Evolutionary conservation across 2,329 filamentous ascomycete genomes (phyloP).

Genomic region (Huntiella abstrusa): DNA sequence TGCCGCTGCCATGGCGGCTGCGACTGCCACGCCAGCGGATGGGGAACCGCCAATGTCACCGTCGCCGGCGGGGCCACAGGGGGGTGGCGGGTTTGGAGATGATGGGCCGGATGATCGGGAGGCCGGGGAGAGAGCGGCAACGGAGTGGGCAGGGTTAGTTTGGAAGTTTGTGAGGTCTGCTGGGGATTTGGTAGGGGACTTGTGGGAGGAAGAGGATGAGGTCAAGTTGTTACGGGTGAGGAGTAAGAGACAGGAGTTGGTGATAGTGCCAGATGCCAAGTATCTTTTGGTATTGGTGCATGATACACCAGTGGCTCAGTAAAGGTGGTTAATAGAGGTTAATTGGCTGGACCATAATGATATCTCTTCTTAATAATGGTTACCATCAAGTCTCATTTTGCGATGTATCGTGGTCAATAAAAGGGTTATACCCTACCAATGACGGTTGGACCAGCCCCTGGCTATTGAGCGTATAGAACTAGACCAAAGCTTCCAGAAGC

Average conservation of each 20-base stretch:
- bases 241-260: conserved; percentile 70
- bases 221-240: conserved; percentile 56
- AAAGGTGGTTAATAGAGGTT: not conserved
- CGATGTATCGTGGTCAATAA: too few relatives aligned
- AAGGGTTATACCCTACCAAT: too few relatives aligned
- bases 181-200: conserved; percentile 48
- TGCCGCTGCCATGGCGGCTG: conserved; percentile 15
- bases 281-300: conserved; percentile 66
- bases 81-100: not conserved
- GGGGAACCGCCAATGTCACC: conserved; percentile 1
- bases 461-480: too few relatives aligned
- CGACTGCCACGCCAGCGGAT: conserved; percentile 18
- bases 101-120: conserved; percentile 21
- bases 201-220: conserved; percentile 64
- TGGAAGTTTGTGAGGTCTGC: conserved; percentile 57
- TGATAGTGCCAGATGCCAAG: conserved; percentile 64
- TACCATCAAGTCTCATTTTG: too few relatives aligned
- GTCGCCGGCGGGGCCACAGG: conserved; percentile 16
- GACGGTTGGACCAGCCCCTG: too few relatives aligned
- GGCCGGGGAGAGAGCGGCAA: conserved; percentile 38
- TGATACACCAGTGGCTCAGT: conserved; percentile 52
- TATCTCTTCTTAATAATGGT: too few relatives aligned
- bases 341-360: too few relatives aligned
- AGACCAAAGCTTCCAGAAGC: too few relatives aligned
- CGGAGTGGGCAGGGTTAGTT: conserved; percentile 57